phyloP scores from a whole-genome alignment of 2,329 filamentous ascomycete genomes.

The Coleophoma eucalyptorum region DNA sequence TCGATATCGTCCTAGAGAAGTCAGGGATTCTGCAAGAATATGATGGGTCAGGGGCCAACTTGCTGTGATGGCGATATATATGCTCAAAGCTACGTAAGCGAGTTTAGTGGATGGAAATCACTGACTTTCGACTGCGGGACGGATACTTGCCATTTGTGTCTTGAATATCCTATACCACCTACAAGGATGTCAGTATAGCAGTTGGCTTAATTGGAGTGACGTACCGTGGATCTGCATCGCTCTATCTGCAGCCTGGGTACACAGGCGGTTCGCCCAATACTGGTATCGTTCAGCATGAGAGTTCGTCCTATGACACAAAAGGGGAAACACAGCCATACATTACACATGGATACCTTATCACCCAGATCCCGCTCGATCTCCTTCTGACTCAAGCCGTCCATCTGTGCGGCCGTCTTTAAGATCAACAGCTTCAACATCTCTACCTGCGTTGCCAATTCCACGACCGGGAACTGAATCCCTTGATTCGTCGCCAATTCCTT shows the following conservation, averaged over 20 bases:
- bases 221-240: constrained; percentile 49
- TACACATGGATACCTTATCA: constrained; percentile 62
- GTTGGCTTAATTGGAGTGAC: not conserved
- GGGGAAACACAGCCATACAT: constrained; percentile 23
- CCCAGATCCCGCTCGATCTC: constrained; percentile 52
- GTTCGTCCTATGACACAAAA: too few relatives aligned
- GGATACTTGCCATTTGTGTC: constrained; percentile 16
- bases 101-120: not conserved
- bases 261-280: constrained; percentile 59
- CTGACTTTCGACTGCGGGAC: not conserved
- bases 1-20: constrained; percentile 39
- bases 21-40: not conserved
- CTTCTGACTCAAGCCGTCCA: constrained; percentile 48
- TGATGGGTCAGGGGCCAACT: constrained; percentile 1
- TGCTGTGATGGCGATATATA: constrained; percentile 60
- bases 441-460: constrained; percentile 57
- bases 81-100: constrained; percentile 57
- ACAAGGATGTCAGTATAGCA: constrained; percentile 10
- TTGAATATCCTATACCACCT: constrained; percentile 21
- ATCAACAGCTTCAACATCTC: constrained; percentile 60
- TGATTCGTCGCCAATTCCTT: constrained; percentile 55
- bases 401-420: constrained; percentile 55
- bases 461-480: constrained; percentile 60
- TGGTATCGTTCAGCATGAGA: constrained; percentile 2
- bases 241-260: constrained; percentile 55